Base-by-base conservation (phyloP, 371 early-diverging fungal genomes). In the Mucor mucedo region DNA sequence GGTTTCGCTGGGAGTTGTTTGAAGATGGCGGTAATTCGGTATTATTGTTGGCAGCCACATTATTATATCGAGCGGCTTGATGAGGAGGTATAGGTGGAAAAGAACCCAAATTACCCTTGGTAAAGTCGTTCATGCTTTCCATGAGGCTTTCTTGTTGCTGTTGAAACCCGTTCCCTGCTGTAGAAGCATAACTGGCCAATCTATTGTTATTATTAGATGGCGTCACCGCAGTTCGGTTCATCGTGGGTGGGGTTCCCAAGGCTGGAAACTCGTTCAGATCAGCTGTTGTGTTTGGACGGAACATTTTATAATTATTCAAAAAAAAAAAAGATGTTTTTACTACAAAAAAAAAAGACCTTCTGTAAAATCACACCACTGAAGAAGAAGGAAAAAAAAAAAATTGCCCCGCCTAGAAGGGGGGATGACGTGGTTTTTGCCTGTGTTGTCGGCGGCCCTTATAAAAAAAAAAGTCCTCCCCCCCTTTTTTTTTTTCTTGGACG, bases 221-320 rank as follows among this genome's bases (percentile, higher is more conserved):
- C 21, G 65, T 53, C 29, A 68, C 50, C 9, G 63, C 48, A 39
- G 54, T 68, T 55, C 68, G 63, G 57, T 70, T 70, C 63, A 66
- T 71, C 16, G 63, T 48, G 10, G 78, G 61, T 45, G 77, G 77
- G 21, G 79, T 75, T 42, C 82, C 82, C 42, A 81, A 62, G 14
- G 73, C 82, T 49, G 82, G 82, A 67, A 81, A 81, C 60, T 81
- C 82, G 53, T 77, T 78, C 53, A 81, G 66, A 62, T 81, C 82
- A 57, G 78, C 75, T 60, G 79, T 72, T 53, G 77, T 69, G 53
- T 70, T 80, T 45, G 71, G 76, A 59, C 77, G 77, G 60, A 75
- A 80, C 80, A 80, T 79, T 49, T 33, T 58, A 21, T 48, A 10
- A 11, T 30, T 27, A 11, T 30, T 28, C 4, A 30, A 29, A 27